Conservation (phyloP, 1,284 basidiomycete species). For the Schizophyllum amplum region DNA sequence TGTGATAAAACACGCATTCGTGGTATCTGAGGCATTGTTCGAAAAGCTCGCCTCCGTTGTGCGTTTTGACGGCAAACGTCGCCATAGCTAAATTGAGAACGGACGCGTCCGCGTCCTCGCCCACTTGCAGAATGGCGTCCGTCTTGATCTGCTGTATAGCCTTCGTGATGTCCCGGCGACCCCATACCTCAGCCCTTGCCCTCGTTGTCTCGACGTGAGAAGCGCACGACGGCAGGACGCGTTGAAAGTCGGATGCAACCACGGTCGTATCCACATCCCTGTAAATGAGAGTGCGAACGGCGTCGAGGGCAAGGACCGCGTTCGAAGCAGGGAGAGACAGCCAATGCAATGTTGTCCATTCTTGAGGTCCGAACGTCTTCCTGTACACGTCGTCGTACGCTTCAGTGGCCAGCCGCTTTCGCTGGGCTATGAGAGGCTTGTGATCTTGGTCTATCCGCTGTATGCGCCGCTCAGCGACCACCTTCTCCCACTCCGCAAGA, state of each 20-base stretch:
- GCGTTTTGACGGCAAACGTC: not conserved
- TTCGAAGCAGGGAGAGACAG: not conserved
- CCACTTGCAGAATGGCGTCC: not conserved
- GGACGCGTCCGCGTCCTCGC: no score
- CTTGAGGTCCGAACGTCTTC: not conserved
- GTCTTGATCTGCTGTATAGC: not conserved
- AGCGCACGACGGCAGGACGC: not conserved
- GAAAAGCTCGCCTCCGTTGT: no score
- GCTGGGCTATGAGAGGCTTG: not conserved
- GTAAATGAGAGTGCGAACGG: not conserved
- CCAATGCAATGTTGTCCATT: not conserved
- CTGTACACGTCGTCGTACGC: not conserved
- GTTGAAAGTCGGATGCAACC: not conserved
- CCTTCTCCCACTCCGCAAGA: not conserved
- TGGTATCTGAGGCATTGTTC: not conserved
- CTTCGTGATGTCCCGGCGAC: no score
- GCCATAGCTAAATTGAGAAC: not conserved
- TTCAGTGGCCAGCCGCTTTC: not conserved
- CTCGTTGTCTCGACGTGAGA: no score
- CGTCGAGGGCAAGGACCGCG: not conserved
- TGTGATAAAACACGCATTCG: not conserved
- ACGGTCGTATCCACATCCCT: not conserved
- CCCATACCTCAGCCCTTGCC: no score
- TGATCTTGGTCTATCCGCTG: not conserved
- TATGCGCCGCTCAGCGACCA: not conserved